Base-by-base conservation (phyloP, 805 yeast species). In the Kurtzmaniella fragi region DNA sequence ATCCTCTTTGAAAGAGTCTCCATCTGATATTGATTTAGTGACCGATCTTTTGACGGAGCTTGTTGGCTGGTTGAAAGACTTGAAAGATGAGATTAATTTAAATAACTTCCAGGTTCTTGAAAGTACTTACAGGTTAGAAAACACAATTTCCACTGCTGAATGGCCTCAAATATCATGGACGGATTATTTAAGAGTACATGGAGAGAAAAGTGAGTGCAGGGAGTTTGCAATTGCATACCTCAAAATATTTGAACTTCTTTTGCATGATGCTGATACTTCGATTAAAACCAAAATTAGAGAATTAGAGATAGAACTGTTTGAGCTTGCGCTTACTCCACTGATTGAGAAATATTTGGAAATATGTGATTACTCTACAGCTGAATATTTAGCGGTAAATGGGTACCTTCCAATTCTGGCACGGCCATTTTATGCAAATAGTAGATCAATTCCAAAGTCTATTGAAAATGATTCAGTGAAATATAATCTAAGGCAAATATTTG, bases 141-240 rank as follows among this genome's bases (percentile, higher is more conserved):
- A 60, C 38, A 41, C 52, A 8, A 49, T 66, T 28, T 35, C 42
- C 1, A 59, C 57, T 16, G 47, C 56, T 1, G 40, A 41, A 12
- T 64, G 70, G 70, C 70, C 70, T 14, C 64, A 64, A 32, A 45
- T 59, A 7, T 48, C 62, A 20, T 68, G 72, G 73, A 43, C 59
- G 8, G 70, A 64, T 29, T 68, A 54, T 40, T 38, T 68, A 13
- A 53, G 48, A 14, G 37, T 56, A 5, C 50, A 59, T 25, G 42
- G 51, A 35, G 48, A 47, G 17, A 44, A 53, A 31, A 51, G 61
- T 23, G 69, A 61, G 17, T 56, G 62, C 32, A 47, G 44, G 20
- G 54, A 50, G 2, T 54, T 65, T 23, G 42, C 59, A 9, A 49
- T 42, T 9, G 35, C 54, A 6, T 67, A 67, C 36, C 41, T 64